These are phyloP conservation scores for Chlamydomonas incerta DNA, from an alignment of 139 green algal genomes.

Conservation along the genomic window DNA sequence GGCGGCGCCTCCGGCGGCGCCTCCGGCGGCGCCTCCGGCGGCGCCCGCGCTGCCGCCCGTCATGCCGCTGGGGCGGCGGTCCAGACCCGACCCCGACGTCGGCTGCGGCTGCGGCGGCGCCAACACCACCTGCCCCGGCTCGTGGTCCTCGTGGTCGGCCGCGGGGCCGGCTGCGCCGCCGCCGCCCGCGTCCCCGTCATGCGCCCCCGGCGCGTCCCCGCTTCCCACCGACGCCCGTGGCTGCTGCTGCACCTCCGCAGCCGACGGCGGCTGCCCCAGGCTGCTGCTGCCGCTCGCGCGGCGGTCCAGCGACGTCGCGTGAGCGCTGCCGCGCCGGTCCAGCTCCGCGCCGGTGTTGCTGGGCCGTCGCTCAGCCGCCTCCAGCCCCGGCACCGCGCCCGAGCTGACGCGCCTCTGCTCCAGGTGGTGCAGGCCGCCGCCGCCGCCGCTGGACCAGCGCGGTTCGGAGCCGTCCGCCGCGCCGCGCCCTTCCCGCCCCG, in stretches of 20 bases:
- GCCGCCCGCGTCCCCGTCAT: background rate
- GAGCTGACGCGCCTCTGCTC: background rate
- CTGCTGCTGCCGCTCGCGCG: constrained; percentile 1
- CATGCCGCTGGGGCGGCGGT: too few species aligned
- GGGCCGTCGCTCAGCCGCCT: background rate
- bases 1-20: background rate
- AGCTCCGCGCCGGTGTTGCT: background rate
- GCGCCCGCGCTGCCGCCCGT: background rate
- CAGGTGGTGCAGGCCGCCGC: background rate
- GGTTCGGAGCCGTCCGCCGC: too few species aligned
- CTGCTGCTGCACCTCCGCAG: background rate
- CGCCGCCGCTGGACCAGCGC: background rate
- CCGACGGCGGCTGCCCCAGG: background rate
- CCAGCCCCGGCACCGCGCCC: background rate
- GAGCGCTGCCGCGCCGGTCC: background rate
- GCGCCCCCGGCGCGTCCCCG: background rate
- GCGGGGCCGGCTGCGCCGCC: too few species aligned
- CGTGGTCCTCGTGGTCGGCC: too few species aligned
- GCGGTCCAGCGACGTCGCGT: background rate
- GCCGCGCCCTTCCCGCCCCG: background rate
- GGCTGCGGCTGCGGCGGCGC: background rate
- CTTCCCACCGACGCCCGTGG: too few species aligned
- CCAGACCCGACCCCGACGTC: background rate
- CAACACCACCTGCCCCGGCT: background rate
- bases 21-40: background rate